phyloP scores from a whole-genome alignment of 148 eudicot genomes.

The Salicornia ramosissima region DNA sequence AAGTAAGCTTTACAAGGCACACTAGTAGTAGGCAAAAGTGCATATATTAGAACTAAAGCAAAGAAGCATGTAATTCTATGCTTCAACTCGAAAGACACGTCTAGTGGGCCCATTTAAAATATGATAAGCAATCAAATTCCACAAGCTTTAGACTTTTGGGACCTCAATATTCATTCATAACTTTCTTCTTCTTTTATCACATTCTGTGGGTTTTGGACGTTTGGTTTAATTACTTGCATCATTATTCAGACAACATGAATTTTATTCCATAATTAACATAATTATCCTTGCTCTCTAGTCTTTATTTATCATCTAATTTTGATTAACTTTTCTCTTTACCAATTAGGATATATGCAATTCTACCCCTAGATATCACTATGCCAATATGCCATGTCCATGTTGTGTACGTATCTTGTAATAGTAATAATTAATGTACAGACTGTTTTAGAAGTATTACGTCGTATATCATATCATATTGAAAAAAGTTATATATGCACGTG shows the following conservation, averaged over 20 bases:
- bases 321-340: too few relatives aligned
- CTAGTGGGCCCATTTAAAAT: constrained; percentile 31
- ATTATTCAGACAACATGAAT: not conserved
- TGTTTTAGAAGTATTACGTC: too few relatives aligned
- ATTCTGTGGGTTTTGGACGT: not conserved
- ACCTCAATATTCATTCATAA: not conserved
- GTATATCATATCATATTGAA: too few relatives aligned
- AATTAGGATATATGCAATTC: too few relatives aligned
- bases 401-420: too few relatives aligned
- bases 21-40: not conserved
- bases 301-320: too few relatives aligned
- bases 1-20: too few relatives aligned
- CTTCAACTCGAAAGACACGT: constrained; percentile 23
- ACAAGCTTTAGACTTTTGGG: constrained; percentile 10
- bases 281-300: too few relatives aligned
- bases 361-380: too few relatives aligned
- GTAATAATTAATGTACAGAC: too few relatives aligned
- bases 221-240: not conserved
- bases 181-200: not conserved
- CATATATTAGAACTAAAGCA: not conserved
- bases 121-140: constrained; percentile 19
- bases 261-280: not conserved
- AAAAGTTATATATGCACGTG: too few relatives aligned
- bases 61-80: constrained; percentile 3
- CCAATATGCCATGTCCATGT: too few relatives aligned